Percentiles rank a stretch among this genome's conserved stretches.
phyloP scores from a whole-genome alignment of 176 grass and related monocot genomes.

The Carex parvula region DNA sequence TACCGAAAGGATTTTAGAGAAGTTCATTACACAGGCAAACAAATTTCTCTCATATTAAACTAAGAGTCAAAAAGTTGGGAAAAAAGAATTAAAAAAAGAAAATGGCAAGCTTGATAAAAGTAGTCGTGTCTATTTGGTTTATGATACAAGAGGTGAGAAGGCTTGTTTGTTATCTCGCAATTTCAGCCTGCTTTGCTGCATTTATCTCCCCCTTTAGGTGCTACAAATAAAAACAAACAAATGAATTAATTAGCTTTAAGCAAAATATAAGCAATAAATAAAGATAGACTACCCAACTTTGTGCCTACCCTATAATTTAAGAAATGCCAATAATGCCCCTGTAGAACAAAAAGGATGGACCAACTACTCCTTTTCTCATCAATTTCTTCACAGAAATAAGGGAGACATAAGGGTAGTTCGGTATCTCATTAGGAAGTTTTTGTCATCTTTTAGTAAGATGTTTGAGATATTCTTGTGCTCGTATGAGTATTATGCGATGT shows the following conservation, averaged over 20 bases:
- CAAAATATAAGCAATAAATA: too few relatives aligned
- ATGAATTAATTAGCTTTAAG: conserved; percentile 18
- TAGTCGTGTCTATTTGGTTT: conserved; percentile 26
- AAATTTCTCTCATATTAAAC: conserved; percentile 24
- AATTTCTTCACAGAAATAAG: background rate
- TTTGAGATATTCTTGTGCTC: background rate
- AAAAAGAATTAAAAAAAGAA: conserved; percentile 23
- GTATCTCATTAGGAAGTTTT: background rate
- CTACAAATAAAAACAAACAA: background rate
- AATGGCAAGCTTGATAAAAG: conserved; percentile 25
- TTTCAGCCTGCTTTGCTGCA: conserved; percentile 20
- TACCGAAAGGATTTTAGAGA: conserved; percentile 10
- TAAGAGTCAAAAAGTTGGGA: conserved; percentile 26
- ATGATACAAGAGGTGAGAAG: conserved; percentile 22
- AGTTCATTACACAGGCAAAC: conserved; percentile 25
- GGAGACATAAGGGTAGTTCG: background rate
- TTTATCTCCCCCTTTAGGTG: conserved; percentile 22
- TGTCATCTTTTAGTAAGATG: background rate
- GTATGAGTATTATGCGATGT: background rate
- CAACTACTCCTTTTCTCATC: too few relatives aligned
- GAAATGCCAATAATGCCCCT: background rate
- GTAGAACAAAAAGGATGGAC: background rate
- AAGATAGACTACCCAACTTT: background rate
- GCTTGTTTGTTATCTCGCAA: background rate
- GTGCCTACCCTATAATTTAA: conserved; percentile 1